Evolutionary conservation across 2,329 filamentous ascomycete genomes (phyloP), one percentile per base, ranked within the genome.

Genomic region (Trichoderma sp.): DNA sequence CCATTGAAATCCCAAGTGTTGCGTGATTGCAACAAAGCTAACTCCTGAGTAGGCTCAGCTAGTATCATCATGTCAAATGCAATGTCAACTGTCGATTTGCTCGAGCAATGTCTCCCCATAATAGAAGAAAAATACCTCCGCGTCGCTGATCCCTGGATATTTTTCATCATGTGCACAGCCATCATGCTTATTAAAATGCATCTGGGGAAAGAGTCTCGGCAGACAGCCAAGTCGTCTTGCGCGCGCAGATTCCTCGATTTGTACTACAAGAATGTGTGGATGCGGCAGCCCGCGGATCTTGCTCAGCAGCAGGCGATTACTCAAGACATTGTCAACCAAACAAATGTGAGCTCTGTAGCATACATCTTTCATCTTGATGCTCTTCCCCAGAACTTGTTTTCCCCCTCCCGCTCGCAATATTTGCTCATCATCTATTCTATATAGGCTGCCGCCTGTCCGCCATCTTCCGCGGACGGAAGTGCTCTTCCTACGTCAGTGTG

Each of bases 131-230:
- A 66, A 32, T 58, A 58, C 18, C 28, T 66, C 1, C 64, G 64
- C 16, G 18, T 21, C 64, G 26, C 28, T 10, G 54, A 66, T 43
- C 64, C 64, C 10, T 66, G 64, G 64, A 66, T 10, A 2, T 66
- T 66, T n/a, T 66, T 59, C 28, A 66, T 66, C 8, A 58, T 66
- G 64, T 51, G 39, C 37, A 49, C 52, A 5, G 64, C 64, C 21
- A 66, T 66, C 21, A 66, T 58, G 64, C 54, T 66, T 21, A 43
- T 66, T 39, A 58, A 59, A n/a, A 66, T 66, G 2, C 64, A 59
- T 28, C 28, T 66, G 5, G 64, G 64, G 14, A 59, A 66, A 13
- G 64, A 66, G 14, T 34, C 54, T 28, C 64, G 64, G 6, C 64
- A 66, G 28, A 37, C 54, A 37, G 63, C 63, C 28, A 66, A 66